These are phyloP conservation scores for Flammula alnicola DNA, from an alignment of 1,284 basidiomycete species.

Conservation along the genomic window DNA sequence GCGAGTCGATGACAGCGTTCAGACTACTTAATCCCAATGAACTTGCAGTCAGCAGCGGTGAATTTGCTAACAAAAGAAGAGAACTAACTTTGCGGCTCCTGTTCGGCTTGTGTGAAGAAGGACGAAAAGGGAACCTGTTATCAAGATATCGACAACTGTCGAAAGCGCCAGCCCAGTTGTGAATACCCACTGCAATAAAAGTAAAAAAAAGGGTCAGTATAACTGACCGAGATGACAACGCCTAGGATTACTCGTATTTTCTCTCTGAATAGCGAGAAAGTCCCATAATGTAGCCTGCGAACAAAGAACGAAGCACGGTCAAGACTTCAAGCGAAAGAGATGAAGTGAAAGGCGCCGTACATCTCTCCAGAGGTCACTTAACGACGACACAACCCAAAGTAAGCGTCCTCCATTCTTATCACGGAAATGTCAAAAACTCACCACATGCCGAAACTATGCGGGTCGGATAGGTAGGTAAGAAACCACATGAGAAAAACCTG, in stretches of 20 bases:
- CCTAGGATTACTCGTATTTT: slow-evolving; percentile 33
- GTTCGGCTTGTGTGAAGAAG: slow-evolving; percentile 49
- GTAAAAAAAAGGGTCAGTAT: not conserved
- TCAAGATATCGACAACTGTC: slow-evolving; percentile 53
- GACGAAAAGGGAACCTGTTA: slow-evolving; percentile 51
- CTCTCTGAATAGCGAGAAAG: slow-evolving; percentile 36
- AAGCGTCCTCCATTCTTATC: not conserved
- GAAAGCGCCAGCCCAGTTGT: slow-evolving; percentile 57
- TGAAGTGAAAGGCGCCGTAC: not conserved
- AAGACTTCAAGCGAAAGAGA: not conserved
- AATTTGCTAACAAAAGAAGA: not conserved
- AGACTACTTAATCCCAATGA: slow-evolving; percentile 29
- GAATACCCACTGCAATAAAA: slow-evolving; percentile 52
- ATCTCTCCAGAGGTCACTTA: slow-evolving; percentile 3
- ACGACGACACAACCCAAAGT: not conserved
- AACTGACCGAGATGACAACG: not conserved
- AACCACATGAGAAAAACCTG: not conserved
- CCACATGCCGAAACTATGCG: slow-evolving; percentile 27
- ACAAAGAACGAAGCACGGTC: not conserved
- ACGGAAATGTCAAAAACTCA: slow-evolving; percentile 12
- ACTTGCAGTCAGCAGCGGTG: not conserved
- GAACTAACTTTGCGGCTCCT: slow-evolving; percentile 42
- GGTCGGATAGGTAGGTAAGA: not conserved
- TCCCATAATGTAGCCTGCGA: slow-evolving; percentile 27
- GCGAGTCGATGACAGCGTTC: slow-evolving; percentile 50